Percentiles rank a stretch among this genome's conserved stretches.
These are phyloP conservation scores for Saturnispora ahearnii DNA, from an alignment of 805 yeast genomes.

Conservation along the genomic window DNA sequence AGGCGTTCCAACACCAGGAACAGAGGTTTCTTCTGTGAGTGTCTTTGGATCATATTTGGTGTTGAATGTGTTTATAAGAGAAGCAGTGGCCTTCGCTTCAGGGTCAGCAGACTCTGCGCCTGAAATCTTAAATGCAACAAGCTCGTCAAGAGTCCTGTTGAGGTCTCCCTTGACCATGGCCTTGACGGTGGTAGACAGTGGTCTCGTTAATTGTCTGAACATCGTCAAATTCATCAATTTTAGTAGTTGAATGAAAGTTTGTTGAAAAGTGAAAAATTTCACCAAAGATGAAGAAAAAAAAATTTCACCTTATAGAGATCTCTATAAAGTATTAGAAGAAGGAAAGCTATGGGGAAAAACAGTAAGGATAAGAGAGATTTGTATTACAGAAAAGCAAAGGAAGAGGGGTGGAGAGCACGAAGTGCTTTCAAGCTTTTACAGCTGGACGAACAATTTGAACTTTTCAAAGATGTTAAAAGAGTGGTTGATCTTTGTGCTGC, in stretches of 20 bases:
- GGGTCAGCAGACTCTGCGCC: slow-evolving; percentile 13
- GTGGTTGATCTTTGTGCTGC: slow-evolving; percentile 98
- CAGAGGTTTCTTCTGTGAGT: slow-evolving; percentile 27
- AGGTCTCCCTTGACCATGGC: slow-evolving; percentile 9
- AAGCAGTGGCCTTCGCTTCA: slow-evolving; percentile 15
- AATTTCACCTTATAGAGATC: not conserved
- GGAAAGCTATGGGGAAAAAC: slow-evolving; percentile 69
- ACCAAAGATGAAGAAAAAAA: not conserved
- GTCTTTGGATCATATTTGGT: slow-evolving; percentile 31
- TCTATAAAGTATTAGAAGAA: not conserved
- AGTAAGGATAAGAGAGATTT: slow-evolving; percentile 92
- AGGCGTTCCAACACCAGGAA: slow-evolving; percentile 39
- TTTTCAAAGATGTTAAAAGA: slow-evolving; percentile 61
- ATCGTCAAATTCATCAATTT: not conserved
- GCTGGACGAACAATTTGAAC: slow-evolving; percentile 80
- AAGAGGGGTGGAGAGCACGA: slow-evolving; percentile 95
- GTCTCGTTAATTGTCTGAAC: not conserved
- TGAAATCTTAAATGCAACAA: slow-evolving; percentile 14
- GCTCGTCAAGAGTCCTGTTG: slow-evolving; percentile 20
- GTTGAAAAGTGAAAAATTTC: slow-evolving; percentile 1
- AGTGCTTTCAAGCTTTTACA: slow-evolving; percentile 93
- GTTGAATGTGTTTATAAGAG: slow-evolving; percentile 21
- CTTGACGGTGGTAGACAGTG: not conserved
- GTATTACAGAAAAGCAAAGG: slow-evolving; percentile 90
- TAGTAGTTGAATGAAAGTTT: not conserved